Percentiles rank a stretch among this genome's conserved stretches.
phyloP scores from a whole-genome alignment of 2,329 filamentous ascomycete genomes.

The Alternaria hordeiaustralica region DNA sequence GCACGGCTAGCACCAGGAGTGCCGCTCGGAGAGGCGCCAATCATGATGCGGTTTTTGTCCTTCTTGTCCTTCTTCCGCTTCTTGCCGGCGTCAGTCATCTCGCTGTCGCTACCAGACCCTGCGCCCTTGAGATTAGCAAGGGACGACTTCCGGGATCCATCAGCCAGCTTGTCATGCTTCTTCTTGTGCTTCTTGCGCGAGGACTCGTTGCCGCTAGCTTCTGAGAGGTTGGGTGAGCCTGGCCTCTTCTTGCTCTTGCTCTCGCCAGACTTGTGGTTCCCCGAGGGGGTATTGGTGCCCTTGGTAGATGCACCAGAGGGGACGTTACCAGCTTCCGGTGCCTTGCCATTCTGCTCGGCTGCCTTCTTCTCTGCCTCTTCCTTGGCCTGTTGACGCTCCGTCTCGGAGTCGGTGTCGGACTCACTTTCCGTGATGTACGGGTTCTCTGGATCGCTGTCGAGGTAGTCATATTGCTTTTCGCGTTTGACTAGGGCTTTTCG shows the following conservation, averaged over 20 bases:
- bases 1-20: constrained; percentile 68
- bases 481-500: constrained; percentile 83
- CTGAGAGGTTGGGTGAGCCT: constrained; percentile 85
- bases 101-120: constrained; percentile 73
- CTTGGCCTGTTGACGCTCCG: constrained; percentile 66
- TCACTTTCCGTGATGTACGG: constrained; percentile 42
- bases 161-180: constrained; percentile 37
- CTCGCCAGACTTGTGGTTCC: constrained; percentile 59
- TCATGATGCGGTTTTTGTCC: constrained; percentile 64
- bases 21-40: constrained; percentile 62
- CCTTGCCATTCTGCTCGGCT: constrained; percentile 55
- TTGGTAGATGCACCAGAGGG: constrained; percentile 68
- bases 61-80: constrained; percentile 64
- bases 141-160: constrained; percentile 35
- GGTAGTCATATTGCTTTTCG: constrained; percentile 87
- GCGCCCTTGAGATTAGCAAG: constrained; percentile 49
- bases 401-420: constrained; percentile 63
- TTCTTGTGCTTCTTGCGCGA: constrained; percentile 67
- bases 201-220: constrained; percentile 91
- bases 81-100: constrained; percentile 71
- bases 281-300: constrained; percentile 71
- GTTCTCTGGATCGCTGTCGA: constrained; percentile 75
- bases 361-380: constrained; percentile 60
- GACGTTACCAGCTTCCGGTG: constrained; percentile 52
- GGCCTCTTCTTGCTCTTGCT: constrained; percentile 74